A percentile compares a stretch with the other conserved stretches of the same genome.
Evolutionary conservation across 495 filamentous ascomycete genomes (phyloP).

Genomic region (Viridothelium virens): DNA sequence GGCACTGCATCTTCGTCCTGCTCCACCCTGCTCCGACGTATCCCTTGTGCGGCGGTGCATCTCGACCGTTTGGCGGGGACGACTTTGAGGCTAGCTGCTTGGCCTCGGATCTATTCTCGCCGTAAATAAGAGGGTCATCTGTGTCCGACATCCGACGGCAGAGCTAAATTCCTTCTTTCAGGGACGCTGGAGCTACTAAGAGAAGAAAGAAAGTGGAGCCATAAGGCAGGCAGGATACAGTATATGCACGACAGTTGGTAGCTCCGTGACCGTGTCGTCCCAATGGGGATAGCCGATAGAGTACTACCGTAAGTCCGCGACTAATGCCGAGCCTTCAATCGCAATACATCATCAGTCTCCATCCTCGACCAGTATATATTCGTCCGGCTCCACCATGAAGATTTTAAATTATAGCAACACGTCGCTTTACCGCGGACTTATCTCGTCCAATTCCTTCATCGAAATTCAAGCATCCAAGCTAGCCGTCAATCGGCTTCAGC

Average conservation of each 20-base stretch:
- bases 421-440: too few relatives aligned
- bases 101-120: not conserved
- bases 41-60: not conserved
- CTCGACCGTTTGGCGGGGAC: not conserved
- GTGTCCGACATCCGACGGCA: too few relatives aligned
- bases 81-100: not conserved
- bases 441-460: too few relatives aligned
- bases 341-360: conserved; percentile 5
- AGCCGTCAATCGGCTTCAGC: not conserved
- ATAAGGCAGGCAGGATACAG: too few relatives aligned
- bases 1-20: not conserved
- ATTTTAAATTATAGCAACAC: not conserved
- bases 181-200: too few relatives aligned
- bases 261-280: too few relatives aligned
- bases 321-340: not conserved
- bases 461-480: too few relatives aligned
- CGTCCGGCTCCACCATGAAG: not conserved
- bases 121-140: not conserved
- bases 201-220: too few relatives aligned
- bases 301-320: not conserved
- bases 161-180: too few relatives aligned
- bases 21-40: too few relatives aligned
- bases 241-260: too few relatives aligned
- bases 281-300: not conserved
- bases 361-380: not conserved